These are phyloP conservation scores for Venturia pyrina DNA, from an alignment of 2,329 filamentous ascomycete genomes.

Conservation along the genomic window DNA sequence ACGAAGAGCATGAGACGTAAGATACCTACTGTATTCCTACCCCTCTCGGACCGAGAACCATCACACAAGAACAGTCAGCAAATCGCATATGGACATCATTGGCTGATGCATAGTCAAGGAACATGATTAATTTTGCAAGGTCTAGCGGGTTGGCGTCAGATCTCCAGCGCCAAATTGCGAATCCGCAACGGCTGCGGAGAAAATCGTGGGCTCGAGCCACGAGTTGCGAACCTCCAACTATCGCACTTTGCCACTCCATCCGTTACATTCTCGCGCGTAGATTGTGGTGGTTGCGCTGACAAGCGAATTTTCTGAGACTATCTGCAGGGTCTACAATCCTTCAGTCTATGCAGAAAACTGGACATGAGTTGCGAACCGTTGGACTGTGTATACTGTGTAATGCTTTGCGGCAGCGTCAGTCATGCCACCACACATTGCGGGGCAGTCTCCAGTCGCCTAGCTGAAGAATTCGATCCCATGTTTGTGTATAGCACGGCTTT, in stretches of 20 bases:
- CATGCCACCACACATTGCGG: neutral
- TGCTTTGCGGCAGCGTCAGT: neutral
- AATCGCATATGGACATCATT: neutral
- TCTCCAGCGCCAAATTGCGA: constrained; percentile 5
- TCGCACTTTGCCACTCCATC: neutral
- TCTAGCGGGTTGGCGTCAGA: constrained; percentile 1
- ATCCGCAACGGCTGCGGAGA: constrained; percentile 5
- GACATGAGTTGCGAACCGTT: neutral
- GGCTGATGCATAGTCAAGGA: neutral
- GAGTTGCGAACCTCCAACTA: neutral
- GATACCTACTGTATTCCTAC: no score
- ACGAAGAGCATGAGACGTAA: neutral
- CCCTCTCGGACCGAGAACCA: neutral
- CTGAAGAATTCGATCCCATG: neutral
- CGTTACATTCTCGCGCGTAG: neutral
- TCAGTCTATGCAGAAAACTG: neutral
- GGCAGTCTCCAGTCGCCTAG: neutral
- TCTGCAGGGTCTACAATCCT: neutral
- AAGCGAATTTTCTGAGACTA: neutral
- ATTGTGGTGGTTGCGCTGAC: neutral
- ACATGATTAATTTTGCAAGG: neutral
- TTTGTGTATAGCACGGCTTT: neutral
- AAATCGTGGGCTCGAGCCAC: constrained; percentile 5
- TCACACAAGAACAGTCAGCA: neutral
- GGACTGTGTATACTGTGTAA: neutral